Conservation (phyloP, 805 yeast genomes). For the Crinitomyces ghanaensis region DNA sequence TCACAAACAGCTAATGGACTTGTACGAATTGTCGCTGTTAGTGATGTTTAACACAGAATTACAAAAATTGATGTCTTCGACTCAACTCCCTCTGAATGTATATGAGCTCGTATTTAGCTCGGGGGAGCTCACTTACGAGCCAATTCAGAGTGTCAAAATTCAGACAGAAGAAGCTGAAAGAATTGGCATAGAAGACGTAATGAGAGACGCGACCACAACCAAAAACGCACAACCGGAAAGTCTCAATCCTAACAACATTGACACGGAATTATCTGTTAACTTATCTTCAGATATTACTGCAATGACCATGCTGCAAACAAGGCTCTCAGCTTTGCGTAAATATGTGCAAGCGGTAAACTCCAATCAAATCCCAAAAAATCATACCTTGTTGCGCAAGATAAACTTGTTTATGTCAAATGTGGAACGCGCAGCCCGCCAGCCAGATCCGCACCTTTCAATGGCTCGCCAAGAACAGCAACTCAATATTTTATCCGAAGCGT, state of each 20-base stretch:
- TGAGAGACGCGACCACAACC: conserved; percentile 10
- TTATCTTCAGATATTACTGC: conserved; percentile 18
- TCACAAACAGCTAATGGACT: neutral
- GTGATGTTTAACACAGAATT: conserved; percentile 15
- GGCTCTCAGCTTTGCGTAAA: conserved; percentile 12
- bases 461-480: conserved; percentile 14
- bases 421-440: neutral
- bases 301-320: conserved; percentile 16
- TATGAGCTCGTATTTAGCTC: conserved; percentile 12
- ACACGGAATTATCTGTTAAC: conserved; percentile 1
- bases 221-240: conserved; percentile 3
- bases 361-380: conserved; percentile 11
- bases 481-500: conserved; percentile 17
- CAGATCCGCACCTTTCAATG: conserved; percentile 6
- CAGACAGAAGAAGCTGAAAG: conserved; percentile 22
- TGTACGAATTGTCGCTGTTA: conserved; percentile 13
- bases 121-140: conserved; percentile 9
- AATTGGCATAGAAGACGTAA: conserved; percentile 22
- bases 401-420: conserved; percentile 14
- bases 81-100: conserved; percentile 17
- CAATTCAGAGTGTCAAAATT: conserved; percentile 15
- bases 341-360: conserved; percentile 14
- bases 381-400: conserved; percentile 15
- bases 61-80: conserved; percentile 2
- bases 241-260: neutral